Base-by-base conservation (phyloP, 2,329 filamentous ascomycete genomes). In the Xylaria sp. region DNA sequence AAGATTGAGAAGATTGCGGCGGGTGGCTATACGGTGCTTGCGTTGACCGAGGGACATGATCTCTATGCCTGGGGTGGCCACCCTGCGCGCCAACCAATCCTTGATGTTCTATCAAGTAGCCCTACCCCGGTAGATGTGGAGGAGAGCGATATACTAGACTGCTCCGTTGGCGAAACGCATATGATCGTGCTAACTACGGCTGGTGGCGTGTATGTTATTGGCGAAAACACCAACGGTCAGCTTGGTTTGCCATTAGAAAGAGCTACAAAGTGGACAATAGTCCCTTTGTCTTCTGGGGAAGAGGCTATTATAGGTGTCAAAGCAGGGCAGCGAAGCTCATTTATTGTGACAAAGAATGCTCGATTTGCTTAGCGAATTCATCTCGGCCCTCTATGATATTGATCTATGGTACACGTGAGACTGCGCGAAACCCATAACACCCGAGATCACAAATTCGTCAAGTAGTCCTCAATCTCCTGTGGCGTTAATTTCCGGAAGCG, bases 391-490 rank as follows among this genome's bases (percentile, higher is more conserved):
- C 79, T 82, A 81, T 84, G 81, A 80, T 79, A 51, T 53, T 64
- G 77, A 70, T 80, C 79, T 85, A 84, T 83, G 81, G 77, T 85
- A 85, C 82, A 85, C 77, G 72, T 75, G 74, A 75, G 74, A 74
- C 67, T 73, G 69, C 73, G 69, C 61, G 64, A 70, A 72, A 54
- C 69, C 66, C 71, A 67, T 73, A 72, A 73, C 64, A 70, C 72
- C 65, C 50, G 71, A 60, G 65, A 79, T 90, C 88, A 98, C 88
- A 99, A 89, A 88, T 97, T 98, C 81, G 96, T 98, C 82, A 99
- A 85, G 85, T 99, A 99, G 82, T 99, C 96, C 86, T 99, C 96
- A 79, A 99, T 98, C 85, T 99, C 96, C 84, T 97, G 93, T 78
- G 97, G 94, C 77, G 89, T 97, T 82, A 99, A 85, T 88, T 97